Percentiles rank a stretch among this genome's conserved stretches.
These are phyloP conservation scores for Erigeron canadensis DNA, from an alignment of 129 eudicot species.

Conservation along the genomic window DNA sequence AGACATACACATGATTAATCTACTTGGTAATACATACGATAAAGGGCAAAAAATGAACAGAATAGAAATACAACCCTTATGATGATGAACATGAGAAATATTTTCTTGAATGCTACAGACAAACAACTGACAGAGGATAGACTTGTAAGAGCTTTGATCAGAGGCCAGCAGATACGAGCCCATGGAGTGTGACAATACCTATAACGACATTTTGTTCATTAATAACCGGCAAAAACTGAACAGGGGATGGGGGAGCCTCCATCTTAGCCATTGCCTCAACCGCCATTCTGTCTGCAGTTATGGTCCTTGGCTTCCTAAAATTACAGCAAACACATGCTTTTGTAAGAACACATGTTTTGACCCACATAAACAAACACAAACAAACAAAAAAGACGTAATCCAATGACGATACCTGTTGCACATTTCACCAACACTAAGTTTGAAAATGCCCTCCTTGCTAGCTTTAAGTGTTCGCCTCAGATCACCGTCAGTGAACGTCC, in stretches of 20 bases:
- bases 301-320: constrained; percentile 87
- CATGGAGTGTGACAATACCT: constrained; percentile 90
- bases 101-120: constrained; percentile 5
- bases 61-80: constrained; percentile 22
- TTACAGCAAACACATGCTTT: background rate
- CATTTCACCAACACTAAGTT: constrained; percentile 94
- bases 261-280: constrained; percentile 97
- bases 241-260: constrained; percentile 98
- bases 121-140: background rate
- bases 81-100: constrained; percentile 1
- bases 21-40: constrained; percentile 18
- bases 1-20: constrained; percentile 3
- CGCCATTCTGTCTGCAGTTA: constrained; percentile 87
- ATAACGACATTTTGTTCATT: constrained; percentile 53
- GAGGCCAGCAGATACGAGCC: constrained; percentile 87
- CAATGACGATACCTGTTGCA: constrained; percentile 74
- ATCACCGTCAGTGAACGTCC: constrained; percentile 98
- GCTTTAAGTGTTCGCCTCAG: constrained; percentile 90
- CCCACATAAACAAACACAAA: background rate
- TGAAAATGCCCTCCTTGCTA: constrained; percentile 91
- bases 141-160: constrained; percentile 28
- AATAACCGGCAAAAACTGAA: constrained; percentile 87
- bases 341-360: background rate
- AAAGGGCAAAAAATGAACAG: background rate
- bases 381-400: background rate